Percentiles rank a stretch among this genome's conserved stretches.
These are phyloP conservation scores for Mycoemilia scoparia DNA, from an alignment of 192 early-diverging fungal genomes.

Conservation along the genomic window DNA sequence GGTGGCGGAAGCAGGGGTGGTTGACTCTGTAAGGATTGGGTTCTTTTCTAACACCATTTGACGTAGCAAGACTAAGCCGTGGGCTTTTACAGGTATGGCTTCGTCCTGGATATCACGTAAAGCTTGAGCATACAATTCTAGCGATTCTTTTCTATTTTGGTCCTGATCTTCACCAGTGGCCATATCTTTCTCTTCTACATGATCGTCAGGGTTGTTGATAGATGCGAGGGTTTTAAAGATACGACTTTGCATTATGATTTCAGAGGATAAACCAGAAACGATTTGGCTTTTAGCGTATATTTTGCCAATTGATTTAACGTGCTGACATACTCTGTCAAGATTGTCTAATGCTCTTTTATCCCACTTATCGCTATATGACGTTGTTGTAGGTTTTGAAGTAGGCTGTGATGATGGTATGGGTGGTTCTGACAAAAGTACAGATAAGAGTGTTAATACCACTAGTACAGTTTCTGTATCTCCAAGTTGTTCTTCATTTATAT, in stretches of 20 bases:
- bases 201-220: slow-evolving; percentile 1
- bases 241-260: slow-evolving; percentile 7
- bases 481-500: slow-evolving; percentile 1
- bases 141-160: slow-evolving; percentile 15
- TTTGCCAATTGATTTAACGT: no score
- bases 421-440: no score
- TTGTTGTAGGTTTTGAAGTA: no score
- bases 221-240: slow-evolving; percentile 18
- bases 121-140: slow-evolving; percentile 47
- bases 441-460: no score
- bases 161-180: no score
- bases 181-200: background rate
- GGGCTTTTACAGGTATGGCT: slow-evolving; percentile 70
- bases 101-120: slow-evolving; percentile 59
- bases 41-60: slow-evolving; percentile 60
- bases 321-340: no score
- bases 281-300: no score
- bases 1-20: no score
- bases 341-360: no score
- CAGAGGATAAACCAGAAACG: slow-evolving; percentile 2
- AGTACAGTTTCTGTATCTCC: background rate
- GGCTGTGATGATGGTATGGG: no score
- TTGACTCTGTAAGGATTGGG: slow-evolving; percentile 33
- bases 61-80: slow-evolving; percentile 65
- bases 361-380: no score